phyloP scores from a whole-genome alignment of 2,329 filamentous ascomycete species.

The Colletotrichum tropicale region DNA sequence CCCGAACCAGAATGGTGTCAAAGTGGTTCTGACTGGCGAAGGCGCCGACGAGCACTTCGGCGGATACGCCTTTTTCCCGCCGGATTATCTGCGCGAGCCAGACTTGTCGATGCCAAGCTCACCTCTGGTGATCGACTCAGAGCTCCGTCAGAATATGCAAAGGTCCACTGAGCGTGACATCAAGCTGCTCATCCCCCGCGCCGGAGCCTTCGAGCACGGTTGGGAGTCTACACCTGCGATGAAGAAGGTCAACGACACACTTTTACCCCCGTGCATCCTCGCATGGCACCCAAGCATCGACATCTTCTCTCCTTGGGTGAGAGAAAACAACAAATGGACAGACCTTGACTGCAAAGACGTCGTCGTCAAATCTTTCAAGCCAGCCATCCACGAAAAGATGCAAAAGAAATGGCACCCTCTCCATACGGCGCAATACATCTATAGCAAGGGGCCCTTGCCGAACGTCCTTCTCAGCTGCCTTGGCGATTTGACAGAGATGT shows the following conservation, averaged over 20 bases:
- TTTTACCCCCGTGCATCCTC: background rate
- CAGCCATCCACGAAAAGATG: conserved; percentile 24
- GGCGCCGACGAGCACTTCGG: conserved; percentile 59
- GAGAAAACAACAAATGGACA: background rate
- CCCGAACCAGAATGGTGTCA: conserved; percentile 48
- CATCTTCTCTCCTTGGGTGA: background rate
- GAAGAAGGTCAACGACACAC: background rate
- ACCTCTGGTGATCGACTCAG: background rate
- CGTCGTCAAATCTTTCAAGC: background rate
- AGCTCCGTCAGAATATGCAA: background rate
- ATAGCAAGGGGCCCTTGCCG: conserved; percentile 22
- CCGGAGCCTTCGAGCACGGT: background rate
- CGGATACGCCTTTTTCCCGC: conserved; percentile 51
- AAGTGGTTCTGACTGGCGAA: conserved; percentile 58
- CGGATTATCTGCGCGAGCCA: conserved; percentile 53
- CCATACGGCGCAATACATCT: conserved; percentile 30
- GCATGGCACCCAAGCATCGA: background rate
- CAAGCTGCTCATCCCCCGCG: background rate
- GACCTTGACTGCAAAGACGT: background rate
- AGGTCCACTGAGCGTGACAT: background rate
- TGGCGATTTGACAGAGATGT: conserved; percentile 39
- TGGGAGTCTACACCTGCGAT: background rate
- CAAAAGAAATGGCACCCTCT: conserved; percentile 29
- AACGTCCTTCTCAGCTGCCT: conserved; percentile 31
- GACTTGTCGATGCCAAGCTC: conserved; percentile 40